A percentile compares a stretch with the other conserved stretches of the same genome.
Evolutionary conservation across 176 grass and related monocot species (phyloP).

Genomic region (Secale cereale): DNA sequence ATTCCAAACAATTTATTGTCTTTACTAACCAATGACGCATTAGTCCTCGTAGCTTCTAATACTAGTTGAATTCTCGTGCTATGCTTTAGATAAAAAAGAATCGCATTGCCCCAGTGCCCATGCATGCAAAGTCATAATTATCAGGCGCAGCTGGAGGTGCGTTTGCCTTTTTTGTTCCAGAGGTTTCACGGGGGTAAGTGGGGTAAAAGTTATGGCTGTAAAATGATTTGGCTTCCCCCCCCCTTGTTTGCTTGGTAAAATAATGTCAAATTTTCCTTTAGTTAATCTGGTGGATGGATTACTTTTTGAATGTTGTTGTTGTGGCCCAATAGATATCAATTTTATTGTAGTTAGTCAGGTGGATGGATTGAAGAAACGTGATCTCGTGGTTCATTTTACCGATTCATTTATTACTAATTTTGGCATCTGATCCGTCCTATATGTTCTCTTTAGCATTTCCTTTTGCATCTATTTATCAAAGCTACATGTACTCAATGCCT

Average conservation of each 20-base stretch:
- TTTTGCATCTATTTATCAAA: not conserved
- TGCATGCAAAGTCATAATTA: no score
- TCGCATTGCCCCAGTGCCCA: no score
- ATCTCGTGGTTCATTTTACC: not conserved
- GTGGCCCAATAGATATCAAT: not conserved
- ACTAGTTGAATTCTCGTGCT: no score
- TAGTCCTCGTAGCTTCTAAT: no score
- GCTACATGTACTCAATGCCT: not conserved
- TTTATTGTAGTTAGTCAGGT: not conserved
- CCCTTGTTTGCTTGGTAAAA: not conserved
- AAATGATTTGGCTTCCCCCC: no score
- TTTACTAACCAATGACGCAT: no score
- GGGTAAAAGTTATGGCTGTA: no score
- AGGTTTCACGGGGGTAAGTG: not conserved
- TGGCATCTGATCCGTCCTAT: not conserved
- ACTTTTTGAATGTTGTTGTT: not conserved
- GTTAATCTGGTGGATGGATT: not conserved
- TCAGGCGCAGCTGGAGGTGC: not conserved
- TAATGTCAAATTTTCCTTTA: not conserved
- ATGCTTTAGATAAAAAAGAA: no score
- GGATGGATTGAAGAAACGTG: not conserved
- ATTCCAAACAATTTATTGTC: no score
- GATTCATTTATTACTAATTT: not conserved
- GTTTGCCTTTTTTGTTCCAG: not conserved
- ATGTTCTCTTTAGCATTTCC: not conserved